Evolutionary conservation across 495 filamentous ascomycete species (phyloP).

Genomic region (Peziza echinospora): DNA sequence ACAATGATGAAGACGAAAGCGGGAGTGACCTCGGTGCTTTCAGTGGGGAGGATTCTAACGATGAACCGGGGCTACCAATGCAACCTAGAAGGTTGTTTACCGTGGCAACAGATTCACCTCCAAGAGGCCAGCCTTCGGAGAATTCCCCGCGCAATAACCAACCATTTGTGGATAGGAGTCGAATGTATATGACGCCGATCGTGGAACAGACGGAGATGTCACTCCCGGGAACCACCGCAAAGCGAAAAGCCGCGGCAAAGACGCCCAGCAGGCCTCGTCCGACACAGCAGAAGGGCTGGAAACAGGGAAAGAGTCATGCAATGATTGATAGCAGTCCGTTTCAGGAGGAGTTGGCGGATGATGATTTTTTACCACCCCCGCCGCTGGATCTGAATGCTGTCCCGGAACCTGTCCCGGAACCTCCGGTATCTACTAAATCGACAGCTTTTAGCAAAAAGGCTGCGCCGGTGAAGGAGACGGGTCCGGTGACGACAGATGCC

Average conservation of each 20-base stretch:
- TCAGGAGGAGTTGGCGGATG: background rate
- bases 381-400: background rate
- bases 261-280: conserved; percentile 13
- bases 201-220: conserved; percentile 72
- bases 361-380: background rate
- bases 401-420: too few relatives aligned
- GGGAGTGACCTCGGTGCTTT: too few relatives aligned
- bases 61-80: conserved; percentile 24
- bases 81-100: conserved; percentile 23
- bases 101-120: conserved; percentile 65
- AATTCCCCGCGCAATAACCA: conserved; percentile 32
- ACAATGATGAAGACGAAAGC: conserved; percentile 8
- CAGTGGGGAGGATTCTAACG: too few relatives aligned
- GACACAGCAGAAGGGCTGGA: too few relatives aligned
- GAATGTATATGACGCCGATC: conserved; percentile 97
- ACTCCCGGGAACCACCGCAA: conserved; percentile 21
- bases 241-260: conserved; percentile 9
- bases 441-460: too few relatives aligned
- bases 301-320: too few relatives aligned
- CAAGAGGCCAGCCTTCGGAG: conserved; percentile 50
- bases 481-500: conserved; percentile 50
- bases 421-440: too few relatives aligned
- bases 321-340: background rate
- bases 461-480: too few relatives aligned
- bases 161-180: conserved; percentile 52